Conservation (phyloP, 2,329 filamentous ascomycete species). For the Fusarium sp. region DNA sequence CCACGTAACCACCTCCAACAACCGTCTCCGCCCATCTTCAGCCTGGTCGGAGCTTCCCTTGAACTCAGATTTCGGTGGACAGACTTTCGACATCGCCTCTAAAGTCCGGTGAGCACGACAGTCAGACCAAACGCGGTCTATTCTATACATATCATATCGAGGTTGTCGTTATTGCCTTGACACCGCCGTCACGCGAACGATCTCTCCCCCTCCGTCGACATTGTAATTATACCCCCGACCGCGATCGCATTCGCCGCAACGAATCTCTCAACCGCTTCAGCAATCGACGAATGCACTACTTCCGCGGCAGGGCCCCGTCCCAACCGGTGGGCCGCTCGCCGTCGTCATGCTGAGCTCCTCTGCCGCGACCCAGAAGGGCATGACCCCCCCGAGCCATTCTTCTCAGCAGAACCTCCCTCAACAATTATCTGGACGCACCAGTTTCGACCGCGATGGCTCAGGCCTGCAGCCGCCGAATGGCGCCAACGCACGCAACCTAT, state of each 20-base stretch:
- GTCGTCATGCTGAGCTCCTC: slow-evolving; percentile 49
- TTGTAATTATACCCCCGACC: slow-evolving; percentile 15
- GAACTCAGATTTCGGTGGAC: slow-evolving; percentile 19
- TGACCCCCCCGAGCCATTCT: slow-evolving; percentile 48
- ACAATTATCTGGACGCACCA: slow-evolving; percentile 43
- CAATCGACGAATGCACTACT: slow-evolving; percentile 52
- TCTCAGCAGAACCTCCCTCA: slow-evolving; percentile 53
- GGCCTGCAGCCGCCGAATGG: slow-evolving; percentile 64
- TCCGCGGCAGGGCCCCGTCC: slow-evolving; percentile 52
- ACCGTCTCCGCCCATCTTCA: slow-evolving; percentile 24
- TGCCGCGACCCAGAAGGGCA: slow-evolving; percentile 47
- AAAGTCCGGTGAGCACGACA: slow-evolving; percentile 12
- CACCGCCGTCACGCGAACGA: slow-evolving; percentile 1
- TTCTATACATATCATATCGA: slow-evolving; percentile 3
- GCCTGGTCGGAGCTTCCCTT: slow-evolving; percentile 12
- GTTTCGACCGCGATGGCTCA: slow-evolving; percentile 65
- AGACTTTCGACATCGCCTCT: slow-evolving; percentile 11
- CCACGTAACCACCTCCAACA: slow-evolving; percentile 34
- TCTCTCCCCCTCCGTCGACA: not conserved
- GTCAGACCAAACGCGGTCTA: slow-evolving; percentile 10
- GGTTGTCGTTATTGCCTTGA: not conserved
- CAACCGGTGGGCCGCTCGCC: slow-evolving; percentile 51
- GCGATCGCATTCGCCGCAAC: slow-evolving; percentile 29
- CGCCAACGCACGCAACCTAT: slow-evolving; percentile 57
- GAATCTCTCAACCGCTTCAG: slow-evolving; percentile 18